phyloP scores from a whole-genome alignment of 441 rosid species.

The Biscutella laevigata region DNA sequence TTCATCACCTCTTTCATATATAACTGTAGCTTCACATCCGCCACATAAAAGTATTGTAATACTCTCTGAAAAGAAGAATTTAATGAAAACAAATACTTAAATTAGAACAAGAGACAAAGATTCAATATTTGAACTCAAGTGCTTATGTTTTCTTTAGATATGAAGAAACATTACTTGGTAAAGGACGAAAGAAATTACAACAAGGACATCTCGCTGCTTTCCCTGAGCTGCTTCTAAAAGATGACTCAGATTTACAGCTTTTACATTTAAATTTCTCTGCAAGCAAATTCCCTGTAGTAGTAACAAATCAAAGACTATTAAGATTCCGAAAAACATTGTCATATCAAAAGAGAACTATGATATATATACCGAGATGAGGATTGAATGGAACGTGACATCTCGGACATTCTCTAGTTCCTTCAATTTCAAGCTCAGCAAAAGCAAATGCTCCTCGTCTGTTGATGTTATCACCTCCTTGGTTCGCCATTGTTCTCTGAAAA shows the following conservation, averaged over 20 bases:
- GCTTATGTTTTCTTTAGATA: too few relatives aligned
- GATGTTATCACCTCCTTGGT: too few relatives aligned
- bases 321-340: background rate
- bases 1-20: background rate
- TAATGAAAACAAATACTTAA: background rate
- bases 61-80: background rate
- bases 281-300: conserved; percentile 7
- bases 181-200: background rate
- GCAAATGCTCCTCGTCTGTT: too few relatives aligned
- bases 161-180: conserved; percentile 13
- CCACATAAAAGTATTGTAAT: conserved; percentile 10
- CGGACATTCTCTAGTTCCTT: conserved; percentile 9
- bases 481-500: too few relatives aligned
- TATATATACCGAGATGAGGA: conserved; percentile 19
- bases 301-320: background rate
- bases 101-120: background rate
- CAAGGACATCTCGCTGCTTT: conserved; percentile 1
- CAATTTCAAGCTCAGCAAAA: conserved; percentile 15
- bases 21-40: conserved; percentile 10
- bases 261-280: background rate
- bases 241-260: background rate
- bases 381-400: conserved; percentile 4
- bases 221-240: background rate
- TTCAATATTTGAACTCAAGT: background rate
- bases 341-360: background rate